These are phyloP conservation scores for Solanum neorickii DNA, from an alignment of 257 asterid genomes.

Conservation along the genomic window DNA sequence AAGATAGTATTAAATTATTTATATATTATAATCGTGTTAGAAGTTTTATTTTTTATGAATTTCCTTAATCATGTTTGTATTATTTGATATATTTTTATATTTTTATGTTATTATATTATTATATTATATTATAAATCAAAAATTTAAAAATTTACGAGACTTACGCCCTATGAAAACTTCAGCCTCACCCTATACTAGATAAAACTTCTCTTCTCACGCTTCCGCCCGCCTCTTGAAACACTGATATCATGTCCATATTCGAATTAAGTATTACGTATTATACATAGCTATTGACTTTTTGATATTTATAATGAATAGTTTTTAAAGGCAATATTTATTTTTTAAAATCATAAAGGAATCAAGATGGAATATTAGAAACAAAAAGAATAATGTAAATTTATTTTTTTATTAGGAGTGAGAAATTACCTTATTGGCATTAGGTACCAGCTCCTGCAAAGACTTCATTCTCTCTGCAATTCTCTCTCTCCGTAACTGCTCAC, in stretches of 20 bases:
- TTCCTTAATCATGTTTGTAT: too few species aligned
- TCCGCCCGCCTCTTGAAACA: too few species aligned
- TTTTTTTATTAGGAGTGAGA: neutral
- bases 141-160: rapidly evolving
- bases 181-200: neutral
- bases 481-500: constrained; percentile 88
- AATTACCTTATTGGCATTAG: constrained; percentile 83
- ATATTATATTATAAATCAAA: too few species aligned
- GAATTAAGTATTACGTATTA: neutral
- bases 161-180: rapidly evolving
- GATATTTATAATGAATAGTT: neutral
- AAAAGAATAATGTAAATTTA: neutral
- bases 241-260: neutral
- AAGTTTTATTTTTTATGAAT: too few species aligned
- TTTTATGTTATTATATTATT: too few species aligned
- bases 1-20: too few species aligned
- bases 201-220: too few species aligned
- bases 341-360: neutral
- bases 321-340: neutral
- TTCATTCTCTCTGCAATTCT: constrained; percentile 99
- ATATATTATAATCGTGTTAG: too few species aligned
- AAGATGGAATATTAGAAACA: neutral
- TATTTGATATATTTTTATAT: too few species aligned
- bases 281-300: neutral
- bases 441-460: constrained; percentile 83